These are phyloP conservation scores for Russula compacta DNA, from an alignment of 768 basidiomycete species.

Conservation along the genomic window DNA sequence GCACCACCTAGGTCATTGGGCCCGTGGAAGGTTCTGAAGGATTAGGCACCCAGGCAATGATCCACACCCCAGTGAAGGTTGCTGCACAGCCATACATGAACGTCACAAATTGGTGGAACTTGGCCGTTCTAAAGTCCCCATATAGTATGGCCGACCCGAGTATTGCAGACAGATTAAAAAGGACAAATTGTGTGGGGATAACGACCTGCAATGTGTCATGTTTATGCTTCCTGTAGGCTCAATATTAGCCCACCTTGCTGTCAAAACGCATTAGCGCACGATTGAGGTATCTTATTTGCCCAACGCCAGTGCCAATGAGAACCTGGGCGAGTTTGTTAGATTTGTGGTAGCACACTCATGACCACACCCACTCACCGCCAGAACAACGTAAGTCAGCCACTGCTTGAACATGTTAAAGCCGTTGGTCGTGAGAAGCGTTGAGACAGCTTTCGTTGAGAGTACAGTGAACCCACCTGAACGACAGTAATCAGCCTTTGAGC, in stretches of 20 bases:
- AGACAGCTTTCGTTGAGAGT: slow-evolving; percentile 85
- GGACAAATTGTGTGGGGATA: slow-evolving; percentile 90
- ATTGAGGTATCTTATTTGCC: slow-evolving; percentile 80
- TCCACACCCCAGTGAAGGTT: slow-evolving; percentile 85
- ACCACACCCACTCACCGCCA: slow-evolving; percentile 43
- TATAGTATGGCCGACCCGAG: slow-evolving; percentile 90
- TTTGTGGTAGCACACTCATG: not conserved
- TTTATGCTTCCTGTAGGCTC: not conserved
- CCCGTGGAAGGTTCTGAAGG: slow-evolving; percentile 16
- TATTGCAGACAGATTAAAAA: slow-evolving; percentile 91
- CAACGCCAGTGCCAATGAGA: slow-evolving; percentile 62
- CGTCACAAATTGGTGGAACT: slow-evolving; percentile 73
- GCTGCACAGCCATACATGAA: slow-evolving; percentile 82
- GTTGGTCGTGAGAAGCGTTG: slow-evolving; percentile 71
- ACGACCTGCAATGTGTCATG: slow-evolving; percentile 48
- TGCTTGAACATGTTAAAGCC: slow-evolving; percentile 69
- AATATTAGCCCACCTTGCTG: slow-evolving; percentile 51
- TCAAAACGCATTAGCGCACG: slow-evolving; percentile 89
- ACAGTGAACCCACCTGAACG: slow-evolving; percentile 80
- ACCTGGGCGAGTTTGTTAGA: slow-evolving; percentile 34
- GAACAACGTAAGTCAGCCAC: slow-evolving; percentile 77
- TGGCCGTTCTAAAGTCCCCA: slow-evolving; percentile 80
- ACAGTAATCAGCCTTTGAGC: not conserved
- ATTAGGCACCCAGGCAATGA: slow-evolving; percentile 62
- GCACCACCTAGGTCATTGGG: slow-evolving; percentile 24